Base-by-base conservation (phyloP, 2,329 filamentous ascomycete species). In the Cladorrhinum sp. region DNA sequence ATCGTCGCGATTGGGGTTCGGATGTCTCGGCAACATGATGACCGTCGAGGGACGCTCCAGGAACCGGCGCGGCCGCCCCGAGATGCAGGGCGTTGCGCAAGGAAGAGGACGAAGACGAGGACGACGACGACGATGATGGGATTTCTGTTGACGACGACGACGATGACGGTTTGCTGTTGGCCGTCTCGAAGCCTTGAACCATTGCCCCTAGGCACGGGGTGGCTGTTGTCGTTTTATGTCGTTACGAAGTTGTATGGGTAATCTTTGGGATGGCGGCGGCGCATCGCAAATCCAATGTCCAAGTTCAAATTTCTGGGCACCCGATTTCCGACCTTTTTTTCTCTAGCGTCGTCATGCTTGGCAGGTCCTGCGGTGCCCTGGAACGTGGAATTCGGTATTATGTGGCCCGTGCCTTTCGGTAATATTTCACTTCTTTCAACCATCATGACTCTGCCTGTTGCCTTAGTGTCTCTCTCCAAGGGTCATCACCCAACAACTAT, bases 101-200 rank as follows among this genome's bases (percentile, higher is more conserved):
- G 45, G 51, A 51, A 48, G 56, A 36, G 49, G 50, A 18, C 62
- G 62, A 58, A 60, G 59, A 13, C 32, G 53, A 49, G 12, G 38
- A 49, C 10, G 29, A 20, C 16, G 36, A 13, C 6, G 36, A n/a
- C 24, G 41, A 20, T 22, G 57, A 45, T 12, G 41, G 10, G n/a
- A n/a, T n/a, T n/a, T n/a, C n/a, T n/a, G n/a, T n/a, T 54, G 60
- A 57, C 25, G 60, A 58, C 61, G 63, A 58, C 55, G 38, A 54
- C 9, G 58, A 62, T 25, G 60, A 64, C 48, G 61, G 56, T 32
- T 41, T 57, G 57, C 56, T 59, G 57, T 58, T 63, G 63, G 64
- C 64, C 51, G 62, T 62, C 55, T 62, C 62, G 25, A 64, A 65
- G 57, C 66, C 67, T 64, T 67, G 60, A 51, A 66, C 65, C 67